phyloP scores from a whole-genome alignment of 2,329 filamentous ascomycete genomes.

The Hypoxylon sp. region DNA sequence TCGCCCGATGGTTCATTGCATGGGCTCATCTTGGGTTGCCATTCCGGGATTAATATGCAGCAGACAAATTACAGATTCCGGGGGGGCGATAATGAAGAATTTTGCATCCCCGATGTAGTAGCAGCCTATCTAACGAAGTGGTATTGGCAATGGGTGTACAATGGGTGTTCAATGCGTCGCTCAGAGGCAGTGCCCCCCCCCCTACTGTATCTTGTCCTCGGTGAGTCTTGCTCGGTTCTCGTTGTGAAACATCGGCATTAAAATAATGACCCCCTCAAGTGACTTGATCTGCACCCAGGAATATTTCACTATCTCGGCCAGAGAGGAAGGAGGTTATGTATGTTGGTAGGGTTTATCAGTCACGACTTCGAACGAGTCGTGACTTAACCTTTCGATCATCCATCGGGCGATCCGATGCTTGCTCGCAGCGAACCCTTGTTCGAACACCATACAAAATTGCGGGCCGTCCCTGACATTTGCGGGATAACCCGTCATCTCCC shows the following conservation, averaged over 20 bases:
- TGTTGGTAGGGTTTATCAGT: slow-evolving; percentile 1
- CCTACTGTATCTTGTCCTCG: slow-evolving; percentile 18
- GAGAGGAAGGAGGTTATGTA: slow-evolving; percentile 35
- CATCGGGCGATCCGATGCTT: slow-evolving; percentile 43
- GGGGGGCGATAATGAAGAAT: slow-evolving; percentile 23
- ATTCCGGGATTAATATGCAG: slow-evolving; percentile 35
- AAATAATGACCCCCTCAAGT: slow-evolving; percentile 36
- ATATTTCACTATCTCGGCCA: slow-evolving; percentile 28
- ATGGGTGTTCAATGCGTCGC: slow-evolving; percentile 25
- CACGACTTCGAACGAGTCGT: slow-evolving; percentile 14
- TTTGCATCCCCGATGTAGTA: slow-evolving; percentile 26
- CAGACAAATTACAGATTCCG: slow-evolving; percentile 31
- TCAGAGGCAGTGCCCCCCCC: slow-evolving; percentile 16
- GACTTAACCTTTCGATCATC: slow-evolving; percentile 43
- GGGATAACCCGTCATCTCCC: slow-evolving; percentile 43
- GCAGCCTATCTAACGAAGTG: slow-evolving; percentile 33
- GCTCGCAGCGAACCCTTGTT: slow-evolving; percentile 31
- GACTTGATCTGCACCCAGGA: slow-evolving; percentile 38
- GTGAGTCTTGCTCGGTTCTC: slow-evolving; percentile 31
- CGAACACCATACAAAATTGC: slow-evolving; percentile 38
- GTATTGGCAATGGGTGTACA: slow-evolving; percentile 31
- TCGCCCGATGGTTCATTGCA: slow-evolving; percentile 38
- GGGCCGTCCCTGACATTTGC: slow-evolving; percentile 45
- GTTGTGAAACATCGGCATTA: slow-evolving; percentile 44
- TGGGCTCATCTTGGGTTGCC: slow-evolving; percentile 34